A percentile compares a stretch with the other conserved stretches of the same genome.
Evolutionary conservation across 306 rosid genomes (phyloP).

Genomic region (peach (Prunus persica)): Prunus_persica_NCBIv2 NC_034012.1:5423001-5423500

Average conservation of each 20-base stretch:
- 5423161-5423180: not conserved
- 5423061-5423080: slow-evolving; percentile 42
- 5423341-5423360: slow-evolving; percentile 23
- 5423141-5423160: not conserved
- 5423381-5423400: not conserved
- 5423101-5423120: slow-evolving; percentile 37
- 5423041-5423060: slow-evolving; percentile 33
- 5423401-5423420: not conserved
- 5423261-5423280: slow-evolving; percentile 21
- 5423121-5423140: slow-evolving; percentile 24
- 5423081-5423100: slow-evolving; percentile 31
- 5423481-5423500: slow-evolving; percentile 11
- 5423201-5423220: slow-evolving; percentile 24
- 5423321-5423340: not conserved
- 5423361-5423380: slow-evolving; percentile 13
- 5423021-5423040: slow-evolving; percentile 25
- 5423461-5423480: slow-evolving; percentile 22
- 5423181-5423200: not conserved
- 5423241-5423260: slow-evolving; percentile 23
- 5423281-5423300: slow-evolving; percentile 26
- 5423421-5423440: not conserved
- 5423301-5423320: slow-evolving; percentile 24
- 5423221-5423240: slow-evolving; percentile 30
- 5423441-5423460: not conserved
- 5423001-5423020: slow-evolving; percentile 44